Percentiles rank a stretch among this genome's conserved stretches.
phyloP scores from a whole-genome alignment of 768 basidiomycete species.

The Collybia sp. region DNA sequence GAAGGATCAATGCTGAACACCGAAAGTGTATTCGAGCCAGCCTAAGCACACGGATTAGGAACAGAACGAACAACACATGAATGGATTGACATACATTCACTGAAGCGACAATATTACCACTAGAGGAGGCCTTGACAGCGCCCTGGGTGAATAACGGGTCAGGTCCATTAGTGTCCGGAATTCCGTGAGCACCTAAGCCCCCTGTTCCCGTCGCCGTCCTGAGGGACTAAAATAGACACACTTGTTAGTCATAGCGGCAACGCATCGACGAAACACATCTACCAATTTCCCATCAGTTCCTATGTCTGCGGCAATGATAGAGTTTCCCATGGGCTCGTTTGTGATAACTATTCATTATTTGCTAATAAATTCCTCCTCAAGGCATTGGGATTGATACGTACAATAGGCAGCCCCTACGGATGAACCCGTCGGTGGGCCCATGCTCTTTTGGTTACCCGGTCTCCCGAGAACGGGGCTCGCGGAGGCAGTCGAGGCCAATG shows the following conservation, averaged over 20 bases:
- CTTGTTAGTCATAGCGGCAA: background rate
- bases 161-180: constrained; percentile 23
- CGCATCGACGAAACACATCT: background rate
- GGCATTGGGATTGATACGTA: constrained; percentile 3
- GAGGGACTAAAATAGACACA: constrained; percentile 13
- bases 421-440: constrained; percentile 6
- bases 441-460: constrained; percentile 3
- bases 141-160: constrained; percentile 40
- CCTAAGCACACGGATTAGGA: constrained; percentile 15
- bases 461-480: constrained; percentile 7
- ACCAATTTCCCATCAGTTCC: constrained; percentile 38
- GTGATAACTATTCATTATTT: constrained; percentile 36
- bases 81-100: constrained; percentile 24
- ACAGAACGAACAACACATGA: background rate
- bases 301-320: constrained; percentile 36
- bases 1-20: constrained; percentile 35
- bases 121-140: constrained; percentile 29
- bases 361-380: background rate
- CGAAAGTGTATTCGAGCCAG: constrained; percentile 42
- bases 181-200: constrained; percentile 32
- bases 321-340: constrained; percentile 42
- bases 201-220: constrained; percentile 23
- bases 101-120: constrained; percentile 27
- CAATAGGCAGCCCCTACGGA: constrained; percentile 14
- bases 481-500: constrained; percentile 8